Evolutionary conservation across 108 stramenopile genomes (phyloP).

Genomic region (Craspedostauros australis): DNA sequence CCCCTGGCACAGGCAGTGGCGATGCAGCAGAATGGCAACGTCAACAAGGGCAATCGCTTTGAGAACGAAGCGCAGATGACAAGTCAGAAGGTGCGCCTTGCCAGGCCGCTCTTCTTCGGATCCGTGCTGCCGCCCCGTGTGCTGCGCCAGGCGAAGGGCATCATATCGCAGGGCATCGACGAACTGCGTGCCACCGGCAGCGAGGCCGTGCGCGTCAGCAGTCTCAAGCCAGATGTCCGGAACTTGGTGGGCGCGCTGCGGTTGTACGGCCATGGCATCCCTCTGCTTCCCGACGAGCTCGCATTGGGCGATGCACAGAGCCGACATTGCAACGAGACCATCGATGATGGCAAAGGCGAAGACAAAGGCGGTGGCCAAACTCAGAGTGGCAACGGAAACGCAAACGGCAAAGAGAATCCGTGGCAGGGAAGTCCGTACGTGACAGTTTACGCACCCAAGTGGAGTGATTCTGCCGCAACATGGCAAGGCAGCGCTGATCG

Average conservation of each 20-base stretch:
- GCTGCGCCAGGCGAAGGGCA: constrained; percentile 45
- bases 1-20: background rate
- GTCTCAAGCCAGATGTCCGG: constrained; percentile 29
- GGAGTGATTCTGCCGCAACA: too few species aligned
- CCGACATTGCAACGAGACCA: too few species aligned
- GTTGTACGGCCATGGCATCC: constrained; percentile 68
- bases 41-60: background rate
- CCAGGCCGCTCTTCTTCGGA: constrained; percentile 84
- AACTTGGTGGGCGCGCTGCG: constrained; percentile 72
- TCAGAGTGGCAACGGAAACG: too few species aligned
- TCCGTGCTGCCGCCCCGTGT: constrained; percentile 60
- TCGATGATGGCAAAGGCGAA: constrained; percentile 11
- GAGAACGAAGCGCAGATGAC: constrained; percentile 36
- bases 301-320: too few species aligned
- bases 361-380: background rate
- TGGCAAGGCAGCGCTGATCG: too few species aligned
- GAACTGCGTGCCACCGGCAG: constrained; percentile 3
- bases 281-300: constrained; percentile 29
- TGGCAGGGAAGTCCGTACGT: constrained; percentile 7
- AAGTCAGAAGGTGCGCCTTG: constrained; percentile 58
- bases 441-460: constrained; percentile 27
- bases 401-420: background rate
- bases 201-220: constrained; percentile 12
- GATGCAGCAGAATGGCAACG: background rate
- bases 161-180: constrained; percentile 16